Base-by-base conservation (phyloP, 768 basidiomycete species). In the Strobilomyces confusus region DNA sequence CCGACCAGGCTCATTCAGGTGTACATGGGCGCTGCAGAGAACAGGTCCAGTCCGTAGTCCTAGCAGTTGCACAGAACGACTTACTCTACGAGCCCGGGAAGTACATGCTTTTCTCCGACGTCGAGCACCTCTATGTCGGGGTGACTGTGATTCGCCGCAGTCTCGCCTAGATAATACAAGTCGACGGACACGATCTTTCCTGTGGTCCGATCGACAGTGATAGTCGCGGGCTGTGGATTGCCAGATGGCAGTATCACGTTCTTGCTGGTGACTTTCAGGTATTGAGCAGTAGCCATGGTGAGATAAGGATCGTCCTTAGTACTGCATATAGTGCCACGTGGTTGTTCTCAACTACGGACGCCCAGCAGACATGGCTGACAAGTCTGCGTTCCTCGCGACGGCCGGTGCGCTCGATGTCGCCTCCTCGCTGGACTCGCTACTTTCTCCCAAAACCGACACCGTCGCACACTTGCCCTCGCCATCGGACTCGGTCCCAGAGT, bases 1-100 rank as follows among this genome's bases (percentile, higher is more conserved):
- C 23, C 94, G 83, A 13, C 94, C 94, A 9, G 93, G 94, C 63
- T 95, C 91, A 69, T 95, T 95, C 50, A 95, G 80, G 70, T 97
- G 94, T 23, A 95, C 94, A 64, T 97, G 91, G 9, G 89, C 80
- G 69, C 91, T 93, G 65, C 25, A 20, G 48, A n/a, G 44, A 34
- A 42, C 25, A 30, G 17, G 14, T 36, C 49, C 9, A 43, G 32
- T 44, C 29, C 26, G 36, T 46, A 42, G 26, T 23, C 38, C 2
- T 36, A 22, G 51, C n/a, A 42, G 22, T 26, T 9, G 38, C 52
- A 42, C 25, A 23, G 17, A 1, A 19, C n/a, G 43, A 49, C 55
- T 48, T 62, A 89, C 90, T 93, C 91, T 40, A 93, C 83, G 32
- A 92, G 77, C 22, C 91, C 91, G 8, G 91, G 91, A 15, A 93